Conservation (phyloP, 208 protist species). For the Trypanosoma caninum region DNA sequence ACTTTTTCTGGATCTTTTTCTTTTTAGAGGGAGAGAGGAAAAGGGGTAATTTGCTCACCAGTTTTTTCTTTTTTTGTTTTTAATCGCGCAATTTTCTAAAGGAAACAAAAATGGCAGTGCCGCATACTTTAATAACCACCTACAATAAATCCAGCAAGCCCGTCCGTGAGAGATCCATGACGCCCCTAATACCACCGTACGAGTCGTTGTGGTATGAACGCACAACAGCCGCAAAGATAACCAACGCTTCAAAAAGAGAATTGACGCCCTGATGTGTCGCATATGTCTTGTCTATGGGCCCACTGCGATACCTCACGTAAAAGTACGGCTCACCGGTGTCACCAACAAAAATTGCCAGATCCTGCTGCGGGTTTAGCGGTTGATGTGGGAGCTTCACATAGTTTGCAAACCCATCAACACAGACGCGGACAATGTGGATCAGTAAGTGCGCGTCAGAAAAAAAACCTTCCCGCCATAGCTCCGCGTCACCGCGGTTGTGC, state of each 20-base stretch:
- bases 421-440: conserved; percentile 67
- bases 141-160: conserved; percentile 33
- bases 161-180: conserved; percentile 44
- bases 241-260: conserved; percentile 73
- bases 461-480: conserved; percentile 48
- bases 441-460: conserved; percentile 75
- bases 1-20: not conserved
- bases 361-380: conserved; percentile 27
- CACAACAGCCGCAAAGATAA: conserved; percentile 59
- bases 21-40: too few species aligned
- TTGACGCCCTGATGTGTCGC: conserved; percentile 43
- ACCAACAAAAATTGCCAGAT: conserved; percentile 64
- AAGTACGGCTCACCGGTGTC: conserved; percentile 82
- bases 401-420: conserved; percentile 49
- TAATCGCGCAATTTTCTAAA: not conserved
- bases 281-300: conserved; percentile 28
- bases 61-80: not conserved
- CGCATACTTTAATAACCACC: too few species aligned
- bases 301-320: conserved; percentile 57
- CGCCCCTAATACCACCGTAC: conserved; percentile 52
- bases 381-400: conserved; percentile 66
- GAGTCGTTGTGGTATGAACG: conserved; percentile 50
- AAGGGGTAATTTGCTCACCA: not conserved
- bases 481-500: conserved; percentile 37
- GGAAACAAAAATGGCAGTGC: not conserved